phyloP scores from a whole-genome alignment of 2,329 filamentous ascomycete genomes.

The Hymenoscyphus occultus region DNA sequence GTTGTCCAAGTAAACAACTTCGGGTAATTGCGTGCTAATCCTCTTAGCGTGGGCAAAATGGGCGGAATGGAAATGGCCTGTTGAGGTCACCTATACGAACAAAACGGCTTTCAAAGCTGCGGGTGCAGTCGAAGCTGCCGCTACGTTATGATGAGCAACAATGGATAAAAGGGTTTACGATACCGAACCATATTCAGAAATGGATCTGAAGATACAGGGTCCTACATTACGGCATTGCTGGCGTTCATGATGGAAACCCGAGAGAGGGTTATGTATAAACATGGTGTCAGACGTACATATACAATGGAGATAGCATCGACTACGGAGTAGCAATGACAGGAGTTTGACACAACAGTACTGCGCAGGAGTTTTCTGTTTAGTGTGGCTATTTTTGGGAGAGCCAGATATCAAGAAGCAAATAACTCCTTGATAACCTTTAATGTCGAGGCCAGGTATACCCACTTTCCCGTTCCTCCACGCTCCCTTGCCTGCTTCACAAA shows the following conservation, averaged over 20 bases:
- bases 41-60: constrained; percentile 79
- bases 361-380: not conserved
- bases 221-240: not conserved
- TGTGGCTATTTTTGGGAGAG: not conserved
- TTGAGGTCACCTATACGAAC: constrained; percentile 67
- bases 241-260: constrained; percentile 1
- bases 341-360: not conserved
- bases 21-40: constrained; percentile 7
- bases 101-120: constrained; percentile 61
- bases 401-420: not conserved
- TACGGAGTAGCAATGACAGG: not conserved
- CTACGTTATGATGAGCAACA: constrained; percentile 24
- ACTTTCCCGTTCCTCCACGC: no score
- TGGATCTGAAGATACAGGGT: not conserved
- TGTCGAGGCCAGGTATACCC: no score
- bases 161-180: not conserved
- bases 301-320: not conserved
- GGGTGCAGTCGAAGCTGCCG: constrained; percentile 60
- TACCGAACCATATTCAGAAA: not conserved
- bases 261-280: constrained; percentile 1
- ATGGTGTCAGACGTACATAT: not conserved
- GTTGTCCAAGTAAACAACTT: not conserved
- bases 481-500: no score
- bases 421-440: not conserved
- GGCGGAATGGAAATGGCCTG: constrained; percentile 91